Base-by-base conservation (phyloP, 176 grass and related monocot species). In the Musa acuminata region DNA sequence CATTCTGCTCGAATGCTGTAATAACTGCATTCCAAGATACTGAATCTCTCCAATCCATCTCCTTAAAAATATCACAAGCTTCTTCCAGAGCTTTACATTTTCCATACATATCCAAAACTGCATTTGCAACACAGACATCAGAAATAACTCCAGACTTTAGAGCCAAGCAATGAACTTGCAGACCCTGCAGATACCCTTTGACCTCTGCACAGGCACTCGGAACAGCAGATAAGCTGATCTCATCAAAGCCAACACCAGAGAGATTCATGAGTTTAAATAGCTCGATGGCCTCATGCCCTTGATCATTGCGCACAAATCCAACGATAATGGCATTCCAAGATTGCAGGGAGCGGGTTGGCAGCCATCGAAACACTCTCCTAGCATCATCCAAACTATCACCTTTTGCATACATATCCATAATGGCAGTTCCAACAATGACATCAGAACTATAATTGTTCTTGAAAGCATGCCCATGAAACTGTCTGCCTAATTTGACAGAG, bases 251-350 rank as follows among this genome's bases (percentile, higher is more conserved):
- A 76, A 78, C 72, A 68, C 69, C 80, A 78, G 83, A 88, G 27
- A 64, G 82, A 62, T 59, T 81, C 87, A 92, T 86, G 69, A 86
- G 80, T 43, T 87, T 80, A 82, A 92, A 92, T 62, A 92, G 76
- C 67, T 87, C 48, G 64, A 89, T 62, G 22, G 83, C 87, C 55
- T 96, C 85, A 67, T 79, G 51, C 52, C 79, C 83, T 70, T 75
- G 80, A 73, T 80, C 75, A 49, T 82, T 79, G 14, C 79, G 85
- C 66, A 84, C 83, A 79, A 90, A 87, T 60, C 93, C 93, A 69
- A 96, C 85, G 76, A 96, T 81, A 77, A 96, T 90, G 55, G 93
- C 93, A 77, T 92, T 96, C 79, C 89, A 96, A 14, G 87, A 84
- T 75, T 86, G 75, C 29, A 86, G 75, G 21, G 59, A 84, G 78